These are phyloP conservation scores for Bruguiera sexangula DNA, from an alignment of 345 rosid species.

Conservation along the genomic window DNA sequence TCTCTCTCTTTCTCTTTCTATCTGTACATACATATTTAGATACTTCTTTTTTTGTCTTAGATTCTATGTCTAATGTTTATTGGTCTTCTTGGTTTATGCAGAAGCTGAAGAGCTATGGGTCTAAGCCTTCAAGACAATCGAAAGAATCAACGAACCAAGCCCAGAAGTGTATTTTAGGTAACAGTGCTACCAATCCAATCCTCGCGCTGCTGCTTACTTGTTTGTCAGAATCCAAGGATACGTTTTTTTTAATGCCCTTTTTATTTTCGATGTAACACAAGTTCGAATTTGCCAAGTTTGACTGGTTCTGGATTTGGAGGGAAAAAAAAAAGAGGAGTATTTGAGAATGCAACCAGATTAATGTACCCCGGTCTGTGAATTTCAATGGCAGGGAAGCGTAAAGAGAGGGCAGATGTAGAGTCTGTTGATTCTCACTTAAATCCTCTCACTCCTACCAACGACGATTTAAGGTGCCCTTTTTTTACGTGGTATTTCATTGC, in stretches of 20 bases:
- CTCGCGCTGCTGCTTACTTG: not conserved
- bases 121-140: slow-evolving; percentile 29
- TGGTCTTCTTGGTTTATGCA: slow-evolving; percentile 16
- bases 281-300: too few species aligned
- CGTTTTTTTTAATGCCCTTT: too few species aligned
- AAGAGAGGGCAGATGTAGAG: slow-evolving; percentile 56
- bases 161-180: slow-evolving; percentile 54
- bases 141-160: slow-evolving; percentile 26
- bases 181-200: not conserved
- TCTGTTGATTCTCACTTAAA: slow-evolving; percentile 41
- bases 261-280: not conserved
- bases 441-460: slow-evolving; percentile 58
- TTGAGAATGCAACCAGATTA: too few species aligned
- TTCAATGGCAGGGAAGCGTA: slow-evolving; percentile 62
- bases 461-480: slow-evolving; percentile 63
- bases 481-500: not conserved
- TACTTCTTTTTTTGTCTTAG: not conserved
- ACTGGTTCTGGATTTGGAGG: too few species aligned
- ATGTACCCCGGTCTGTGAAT: not conserved
- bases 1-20: slow-evolving; percentile 17
- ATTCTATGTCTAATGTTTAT: not conserved
- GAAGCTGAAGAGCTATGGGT: slow-evolving; percentile 51
- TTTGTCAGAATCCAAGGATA: not conserved
- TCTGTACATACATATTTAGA: not conserved
- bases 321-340: too few species aligned